Base-by-base conservation (phyloP, 352 stramenopile species). In the Pythium volutum region DNA sequence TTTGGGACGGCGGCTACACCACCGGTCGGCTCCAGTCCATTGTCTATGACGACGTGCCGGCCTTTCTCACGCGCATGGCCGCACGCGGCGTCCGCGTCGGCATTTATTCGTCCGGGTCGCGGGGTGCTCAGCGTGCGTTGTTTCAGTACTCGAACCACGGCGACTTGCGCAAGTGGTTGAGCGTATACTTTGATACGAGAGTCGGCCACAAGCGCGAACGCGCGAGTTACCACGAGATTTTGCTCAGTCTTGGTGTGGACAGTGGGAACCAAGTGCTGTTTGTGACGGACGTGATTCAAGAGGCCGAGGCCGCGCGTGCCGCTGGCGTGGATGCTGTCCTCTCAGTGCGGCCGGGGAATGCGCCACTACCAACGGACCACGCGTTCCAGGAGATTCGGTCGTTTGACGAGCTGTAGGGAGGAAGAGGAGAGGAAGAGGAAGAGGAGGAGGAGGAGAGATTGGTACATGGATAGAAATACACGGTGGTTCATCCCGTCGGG, bases 51-150 rank as follows among this genome's bases (percentile, higher is more conserved):
- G 96, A 99, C 68, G 88, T 98, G 31, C 76, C 87, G 14, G 72
- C 68, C 10, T 92, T 93, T 50, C 64, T 98, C 20, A 47, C 85
- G 22, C 93, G 91, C 56, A 91, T 96, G 70, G 67, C 80, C 22
- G 53, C 67, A 3, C 71, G 76, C 20, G 79, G 81, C 47, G 77
- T 97, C 39, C 73, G 77, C 46, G 80, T 98, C 18, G 89, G 88
- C 55, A 98, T 98, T 66, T 98, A 98, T 72, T 97, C 88, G 38
- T 98, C 92, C 8, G 95, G 95, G 14, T 97, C 87, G 66, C 77
- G 85, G 18, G 75, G 89, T 51, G 89, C 89, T 16, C 89, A 97
- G 66, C 81, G 84, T 22, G 70, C 93, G 67, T 73, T 97, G 8
- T 97, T 97, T 61, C 74, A 89, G 62, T 85, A 96, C 69, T 91